Evolutionary conservation across 2,329 filamentous ascomycete genomes (phyloP), one percentile per base, ranked within the genome.

Genomic region (Exophiala spinifera): DNA sequence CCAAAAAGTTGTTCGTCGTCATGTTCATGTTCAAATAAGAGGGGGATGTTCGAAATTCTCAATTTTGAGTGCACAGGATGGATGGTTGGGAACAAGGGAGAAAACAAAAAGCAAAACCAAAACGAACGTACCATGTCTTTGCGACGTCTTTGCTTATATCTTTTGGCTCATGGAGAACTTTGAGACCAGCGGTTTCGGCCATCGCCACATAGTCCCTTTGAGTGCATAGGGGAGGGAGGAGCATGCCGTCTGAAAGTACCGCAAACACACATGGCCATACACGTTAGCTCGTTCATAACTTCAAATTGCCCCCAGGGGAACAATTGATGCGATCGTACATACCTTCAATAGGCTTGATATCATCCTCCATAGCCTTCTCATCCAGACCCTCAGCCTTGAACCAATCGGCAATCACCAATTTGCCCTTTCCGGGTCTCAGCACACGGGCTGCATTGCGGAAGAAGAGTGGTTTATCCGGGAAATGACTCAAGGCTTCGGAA

Each of bases 301-400:
- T n/a, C n/a, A n/a, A n/a, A n/a, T n/a, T n/a, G n/a, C n/a, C n/a
- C n/a, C n/a, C n/a, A n/a, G n/a, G n/a, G n/a, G n/a, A n/a, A n/a
- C n/a, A n/a, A n/a, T n/a, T n/a, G n/a, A n/a, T 3, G 23, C 23
- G 23, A 7, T 7, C 4, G 23, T 25, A n/a, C 55, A 37, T 40
- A 79, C 77, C 79, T 69, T 84, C 81, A 54, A 84, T 84, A 1
- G 79, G 79, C 62, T 78, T 77, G 61, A 84, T 82, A 62, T 84
- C 80, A 44, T 70, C 70, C 20, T 53, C 45, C 59, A 79, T 75
- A 53, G 74, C 68, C 53, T 72, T 66, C 56, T 76, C 68, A 0
- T 67, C 70, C 40, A 83, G 63, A 19, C 64, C 67, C 50, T 78
- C 77, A 11, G 72, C 76, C 70, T 80, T 81, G 70, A 84, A 84